These are phyloP conservation scores for Tetrahymena thermophila DNA, from an alignment of 73 alveolate genomes.

Conservation along the genomic window DNA sequence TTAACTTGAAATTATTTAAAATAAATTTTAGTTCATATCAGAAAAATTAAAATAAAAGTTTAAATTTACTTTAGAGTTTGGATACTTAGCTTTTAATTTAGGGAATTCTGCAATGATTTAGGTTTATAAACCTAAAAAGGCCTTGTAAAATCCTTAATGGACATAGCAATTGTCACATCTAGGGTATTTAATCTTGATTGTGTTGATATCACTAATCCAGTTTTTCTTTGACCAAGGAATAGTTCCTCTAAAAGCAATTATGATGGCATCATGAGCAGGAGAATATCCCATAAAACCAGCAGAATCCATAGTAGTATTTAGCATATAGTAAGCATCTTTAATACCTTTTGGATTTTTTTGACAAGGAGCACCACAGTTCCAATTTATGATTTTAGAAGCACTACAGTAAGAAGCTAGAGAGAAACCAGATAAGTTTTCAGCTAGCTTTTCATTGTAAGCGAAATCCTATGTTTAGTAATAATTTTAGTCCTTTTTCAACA, in stretches of 20 bases:
- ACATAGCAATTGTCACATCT: background rate
- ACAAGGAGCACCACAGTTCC: background rate
- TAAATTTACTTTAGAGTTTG: background rate
- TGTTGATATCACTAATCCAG: conserved; percentile 3
- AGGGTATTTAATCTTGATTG: background rate
- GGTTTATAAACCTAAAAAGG: background rate
- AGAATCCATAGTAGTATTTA: background rate
- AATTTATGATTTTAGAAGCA: background rate
- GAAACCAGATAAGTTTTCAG: background rate
- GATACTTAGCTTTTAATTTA: background rate
- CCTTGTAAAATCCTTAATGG: background rate
- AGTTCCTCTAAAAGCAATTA: conserved; percentile 6
- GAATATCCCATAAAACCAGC: background rate
- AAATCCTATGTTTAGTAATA: background rate
- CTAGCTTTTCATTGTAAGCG: background rate
- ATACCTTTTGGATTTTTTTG: background rate
- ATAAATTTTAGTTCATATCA: too few species aligned
- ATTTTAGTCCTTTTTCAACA: background rate
- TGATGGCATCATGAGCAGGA: background rate
- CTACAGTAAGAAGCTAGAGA: background rate
- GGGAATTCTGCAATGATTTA: background rate
- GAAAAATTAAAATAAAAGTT: too few species aligned
- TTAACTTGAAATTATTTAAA: too few species aligned
- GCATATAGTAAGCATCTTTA: background rate
- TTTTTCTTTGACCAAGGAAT: conserved; percentile 4